Evolutionary conservation across 805 yeast species (phyloP), one percentile per base, ranked within the genome.

Genomic region (Suhomyces sp.): DNA sequence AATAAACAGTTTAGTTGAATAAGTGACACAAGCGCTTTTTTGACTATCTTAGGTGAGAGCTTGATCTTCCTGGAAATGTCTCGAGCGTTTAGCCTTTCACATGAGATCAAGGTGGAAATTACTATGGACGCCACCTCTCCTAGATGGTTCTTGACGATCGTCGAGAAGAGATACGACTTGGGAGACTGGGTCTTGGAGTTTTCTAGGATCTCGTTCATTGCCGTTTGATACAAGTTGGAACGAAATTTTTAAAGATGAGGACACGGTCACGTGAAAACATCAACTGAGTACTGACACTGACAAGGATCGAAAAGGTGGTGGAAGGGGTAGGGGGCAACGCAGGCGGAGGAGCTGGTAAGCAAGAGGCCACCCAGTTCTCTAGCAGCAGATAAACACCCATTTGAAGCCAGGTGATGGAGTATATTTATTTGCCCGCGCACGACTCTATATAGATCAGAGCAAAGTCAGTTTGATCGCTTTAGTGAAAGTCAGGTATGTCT

Each of bases 1-100:
- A 79, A 79, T 8, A 89, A 84, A 67, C 96, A 87, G 54, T 88
- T 82, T 56, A 90, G 74, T 68, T 93, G 97, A 41, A 92, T 77
- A 61, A 93, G 72, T 6, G 92, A 81, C 4, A 89, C 96, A 44
- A 93, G 73, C 0, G 88, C 76, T 33, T 86, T 80, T 57, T 85
- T 85, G 17, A 89, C 82, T 12, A 79, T 69, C 12, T 79, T 66
- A 0, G 73, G 50, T 0, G 86, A 79, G 47, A 87, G 64, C 7
- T 71, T 68, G 2, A 86, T 73, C 49, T 71, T 69, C 26, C 69
- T 65, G 44, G 78, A 66, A 22, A 91, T 59, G 47, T 88, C 90
- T 23, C 66, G 67, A 1, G 85, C 75, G 0, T 82, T 78, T 35
- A 85, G 70, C 54, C 94, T 77, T 12, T 96, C 96, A 57, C 85